These are phyloP conservation scores for Scedosporium minutisporum DNA, from an alignment of 2,329 filamentous ascomycete genomes.

Conservation along the genomic window DNA sequence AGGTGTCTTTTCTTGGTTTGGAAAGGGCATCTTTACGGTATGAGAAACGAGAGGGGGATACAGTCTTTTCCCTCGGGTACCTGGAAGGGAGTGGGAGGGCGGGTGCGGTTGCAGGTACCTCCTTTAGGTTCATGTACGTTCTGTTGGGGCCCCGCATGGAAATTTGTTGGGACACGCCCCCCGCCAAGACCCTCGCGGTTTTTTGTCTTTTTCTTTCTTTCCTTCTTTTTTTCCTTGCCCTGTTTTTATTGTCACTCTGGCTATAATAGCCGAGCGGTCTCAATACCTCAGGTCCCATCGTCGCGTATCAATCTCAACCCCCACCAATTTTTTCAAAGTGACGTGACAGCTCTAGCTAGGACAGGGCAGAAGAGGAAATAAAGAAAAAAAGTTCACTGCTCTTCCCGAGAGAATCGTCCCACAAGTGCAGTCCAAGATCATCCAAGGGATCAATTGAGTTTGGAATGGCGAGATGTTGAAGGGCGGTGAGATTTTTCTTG, in stretches of 20 bases:
- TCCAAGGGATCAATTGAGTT: not conserved
- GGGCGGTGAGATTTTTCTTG: not conserved
- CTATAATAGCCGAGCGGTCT: too few species aligned
- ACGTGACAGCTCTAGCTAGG: not conserved
- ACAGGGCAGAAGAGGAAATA: not conserved
- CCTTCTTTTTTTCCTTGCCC: not conserved
- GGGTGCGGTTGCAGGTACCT: not conserved
- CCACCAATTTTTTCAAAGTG: too few species aligned
- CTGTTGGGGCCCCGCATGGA: not conserved
- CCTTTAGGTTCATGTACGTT: not conserved
- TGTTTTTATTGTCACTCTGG: too few species aligned
- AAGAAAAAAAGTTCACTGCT: not conserved
- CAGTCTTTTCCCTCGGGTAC: not conserved
- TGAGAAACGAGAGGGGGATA: too few species aligned
- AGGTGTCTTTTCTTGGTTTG: too few species aligned
- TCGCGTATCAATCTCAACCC: too few species aligned
- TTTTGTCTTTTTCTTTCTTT: not conserved
- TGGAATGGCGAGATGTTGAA: not conserved
- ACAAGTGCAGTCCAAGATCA: not conserved
- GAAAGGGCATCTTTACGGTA: too few species aligned
- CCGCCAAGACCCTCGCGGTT: not conserved
- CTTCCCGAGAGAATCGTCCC: not conserved
- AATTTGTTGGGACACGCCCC: not conserved
- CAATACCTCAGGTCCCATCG: too few species aligned
- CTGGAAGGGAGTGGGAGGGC: not conserved